Percentiles rank a stretch among this genome's conserved stretches.
Evolutionary conservation across 1,284 basidiomycete species (phyloP).

Genomic region (Chondrostereum purpureum): DNA sequence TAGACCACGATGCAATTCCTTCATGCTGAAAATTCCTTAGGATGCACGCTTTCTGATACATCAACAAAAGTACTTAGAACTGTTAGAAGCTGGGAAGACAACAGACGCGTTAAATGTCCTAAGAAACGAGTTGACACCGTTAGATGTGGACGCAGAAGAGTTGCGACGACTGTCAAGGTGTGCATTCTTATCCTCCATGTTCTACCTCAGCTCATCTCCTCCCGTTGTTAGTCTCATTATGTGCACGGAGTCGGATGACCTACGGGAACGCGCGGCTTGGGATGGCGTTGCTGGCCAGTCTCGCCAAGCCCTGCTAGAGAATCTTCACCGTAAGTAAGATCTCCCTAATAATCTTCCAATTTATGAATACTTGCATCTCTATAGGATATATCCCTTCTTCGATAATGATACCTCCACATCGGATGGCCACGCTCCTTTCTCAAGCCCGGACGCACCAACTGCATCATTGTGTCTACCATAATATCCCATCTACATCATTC

Average conservation of each 20-base stretch:
- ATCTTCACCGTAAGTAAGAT: constrained; percentile 72
- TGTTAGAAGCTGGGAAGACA: constrained; percentile 79
- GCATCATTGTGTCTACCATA: constrained; percentile 76
- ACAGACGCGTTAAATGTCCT: constrained; percentile 83
- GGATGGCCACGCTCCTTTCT: constrained; percentile 79
- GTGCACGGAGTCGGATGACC: constrained; percentile 80
- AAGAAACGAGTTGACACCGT: constrained; percentile 80
- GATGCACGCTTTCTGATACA: constrained; percentile 83
- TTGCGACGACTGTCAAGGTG: constrained; percentile 84
- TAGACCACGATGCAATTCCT: neutral
- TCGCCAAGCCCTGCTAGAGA: constrained; percentile 67
- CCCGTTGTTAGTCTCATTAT: constrained; percentile 66
- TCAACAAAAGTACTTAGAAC: constrained; percentile 94
- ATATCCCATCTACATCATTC: constrained; percentile 1
- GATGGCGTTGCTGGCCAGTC: constrained; percentile 82
- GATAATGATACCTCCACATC: constrained; percentile 87
- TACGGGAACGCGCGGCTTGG: constrained; percentile 81
- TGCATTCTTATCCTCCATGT: constrained; percentile 14
- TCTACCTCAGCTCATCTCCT: neutral
- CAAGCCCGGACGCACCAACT: constrained; percentile 84
- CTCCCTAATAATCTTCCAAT: neutral
- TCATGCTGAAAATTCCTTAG: constrained; percentile 37
- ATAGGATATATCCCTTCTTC: constrained; percentile 83
- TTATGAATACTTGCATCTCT: constrained; percentile 6
- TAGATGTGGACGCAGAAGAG: constrained; percentile 71